These are phyloP conservation scores for Puccinia polysora DNA, from an alignment of 1,284 basidiomycete genomes.

Conservation along the genomic window DNA sequence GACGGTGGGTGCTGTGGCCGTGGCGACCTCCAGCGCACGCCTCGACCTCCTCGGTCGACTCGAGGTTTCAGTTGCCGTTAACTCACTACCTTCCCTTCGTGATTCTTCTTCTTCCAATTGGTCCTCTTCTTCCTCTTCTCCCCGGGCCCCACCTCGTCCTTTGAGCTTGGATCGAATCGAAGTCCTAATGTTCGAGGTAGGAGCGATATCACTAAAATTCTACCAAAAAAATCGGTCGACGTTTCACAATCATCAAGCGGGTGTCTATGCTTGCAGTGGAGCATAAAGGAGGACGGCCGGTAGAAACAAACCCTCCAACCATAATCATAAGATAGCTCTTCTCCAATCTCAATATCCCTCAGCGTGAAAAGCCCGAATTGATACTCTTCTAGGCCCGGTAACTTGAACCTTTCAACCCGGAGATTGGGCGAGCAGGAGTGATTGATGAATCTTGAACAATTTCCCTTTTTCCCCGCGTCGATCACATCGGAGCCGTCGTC, in stretches of 20 bases:
- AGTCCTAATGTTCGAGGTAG: conserved; percentile 37
- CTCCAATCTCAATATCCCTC: conserved; percentile 34
- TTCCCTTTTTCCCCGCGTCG: conserved; percentile 40
- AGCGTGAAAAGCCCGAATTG: conserved; percentile 41
- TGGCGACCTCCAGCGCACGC: no score
- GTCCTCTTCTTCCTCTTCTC: not conserved
- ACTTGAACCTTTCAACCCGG: conserved; percentile 30
- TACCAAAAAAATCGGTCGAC: no score
- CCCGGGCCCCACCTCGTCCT: not conserved
- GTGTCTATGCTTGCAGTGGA: no score
- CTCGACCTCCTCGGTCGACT: no score
- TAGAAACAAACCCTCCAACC: conserved; percentile 26
- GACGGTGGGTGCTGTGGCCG: conserved; percentile 38
- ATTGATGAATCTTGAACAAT: conserved; percentile 40
- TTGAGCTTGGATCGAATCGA: not conserved
- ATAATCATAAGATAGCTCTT: conserved; percentile 41
- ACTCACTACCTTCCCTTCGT: not conserved
- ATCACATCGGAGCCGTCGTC: conserved; percentile 42
- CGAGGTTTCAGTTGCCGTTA: no score
- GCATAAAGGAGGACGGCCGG: no score
- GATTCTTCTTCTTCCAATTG: not conserved
- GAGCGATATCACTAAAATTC: conserved; percentile 42
- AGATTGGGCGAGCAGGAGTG: conserved; percentile 40
- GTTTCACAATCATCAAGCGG: no score
- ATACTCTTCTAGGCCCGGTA: conserved; percentile 38